Conservation (phyloP, 225 moss, liverwort and hornwort genomes). For the Climacium dendroides region DNA sequence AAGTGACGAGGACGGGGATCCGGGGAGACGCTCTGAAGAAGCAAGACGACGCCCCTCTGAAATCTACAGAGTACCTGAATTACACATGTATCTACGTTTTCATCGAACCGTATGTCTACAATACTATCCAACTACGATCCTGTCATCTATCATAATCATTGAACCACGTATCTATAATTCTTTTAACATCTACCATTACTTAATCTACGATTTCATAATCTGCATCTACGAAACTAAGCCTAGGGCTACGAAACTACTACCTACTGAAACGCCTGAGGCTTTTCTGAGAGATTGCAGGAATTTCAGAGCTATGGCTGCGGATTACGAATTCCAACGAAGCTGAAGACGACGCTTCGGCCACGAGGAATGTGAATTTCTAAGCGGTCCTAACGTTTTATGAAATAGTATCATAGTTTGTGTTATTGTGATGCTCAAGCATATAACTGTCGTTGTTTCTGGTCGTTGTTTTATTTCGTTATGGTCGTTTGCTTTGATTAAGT, state of each 20-base stretch:
- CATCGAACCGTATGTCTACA: not conserved
- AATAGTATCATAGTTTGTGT: not conserved
- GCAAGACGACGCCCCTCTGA: not conserved
- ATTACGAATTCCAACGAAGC: not conserved
- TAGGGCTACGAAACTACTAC: not conserved
- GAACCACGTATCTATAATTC: not conserved
- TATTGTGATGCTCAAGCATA: not conserved
- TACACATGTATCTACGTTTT: not conserved
- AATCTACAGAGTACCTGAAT: not conserved
- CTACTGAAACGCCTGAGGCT: not conserved
- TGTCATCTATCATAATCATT: not conserved
- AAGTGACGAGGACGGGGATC: not conserved
- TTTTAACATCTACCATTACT: not conserved
- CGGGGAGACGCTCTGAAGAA: slow-evolving; percentile 5
- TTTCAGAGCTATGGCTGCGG: not conserved
- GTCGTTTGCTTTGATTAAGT: not conserved
- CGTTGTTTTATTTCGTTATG: not conserved
- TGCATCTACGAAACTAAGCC: not conserved
- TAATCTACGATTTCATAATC: not conserved
- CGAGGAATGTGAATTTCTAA: not conserved
- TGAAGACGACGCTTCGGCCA: not conserved
- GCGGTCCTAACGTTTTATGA: not conserved
- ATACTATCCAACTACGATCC: not conserved
- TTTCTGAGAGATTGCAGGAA: not conserved
- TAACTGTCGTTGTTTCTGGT: not conserved